Evolutionary conservation across 768 basidiomycete species (phyloP).

Genomic region (Tylopilus felleus): DNA sequence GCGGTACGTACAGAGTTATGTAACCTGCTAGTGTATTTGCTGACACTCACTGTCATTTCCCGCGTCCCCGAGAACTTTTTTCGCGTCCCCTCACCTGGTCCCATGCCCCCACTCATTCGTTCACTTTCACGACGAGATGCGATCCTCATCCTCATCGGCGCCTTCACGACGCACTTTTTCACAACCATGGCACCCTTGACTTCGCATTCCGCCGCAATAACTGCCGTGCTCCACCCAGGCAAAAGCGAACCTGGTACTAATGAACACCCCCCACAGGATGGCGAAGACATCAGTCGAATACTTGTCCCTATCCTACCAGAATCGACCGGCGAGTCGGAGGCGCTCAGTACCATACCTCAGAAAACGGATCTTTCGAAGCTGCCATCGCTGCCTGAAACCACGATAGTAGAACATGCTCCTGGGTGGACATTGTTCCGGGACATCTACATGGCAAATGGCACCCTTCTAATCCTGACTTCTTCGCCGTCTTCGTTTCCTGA

Average conservation of each 20-base stretch:
- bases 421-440: slow-evolving; percentile 87
- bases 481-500: slow-evolving; percentile 45
- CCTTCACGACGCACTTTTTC: slow-evolving; percentile 53
- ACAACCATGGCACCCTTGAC: slow-evolving; percentile 36
- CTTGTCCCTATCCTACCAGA: slow-evolving; percentile 1
- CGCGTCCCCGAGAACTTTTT: background rate
- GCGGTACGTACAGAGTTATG: background rate
- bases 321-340: background rate
- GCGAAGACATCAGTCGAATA: slow-evolving; percentile 4
- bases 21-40: background rate
- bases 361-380: slow-evolving; percentile 5
- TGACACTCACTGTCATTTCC: background rate
- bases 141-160: slow-evolving; percentile 56
- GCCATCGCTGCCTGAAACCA: slow-evolving; percentile 46
- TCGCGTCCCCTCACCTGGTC: background rate
- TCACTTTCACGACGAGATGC: slow-evolving; percentile 54
- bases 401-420: slow-evolving; percentile 61
- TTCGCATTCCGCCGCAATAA: slow-evolving; percentile 32
- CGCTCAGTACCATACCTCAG: background rate
- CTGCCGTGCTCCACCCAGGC: slow-evolving; percentile 16
- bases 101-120: slow-evolving; percentile 39
- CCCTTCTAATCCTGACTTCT: slow-evolving; percentile 64
- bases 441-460: slow-evolving; percentile 82
- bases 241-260: background rate
- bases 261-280: slow-evolving; percentile 1